Base-by-base conservation (phyloP, 2,329 filamentous ascomycete genomes). In the Ophiostoma triangulosporum region DNA sequence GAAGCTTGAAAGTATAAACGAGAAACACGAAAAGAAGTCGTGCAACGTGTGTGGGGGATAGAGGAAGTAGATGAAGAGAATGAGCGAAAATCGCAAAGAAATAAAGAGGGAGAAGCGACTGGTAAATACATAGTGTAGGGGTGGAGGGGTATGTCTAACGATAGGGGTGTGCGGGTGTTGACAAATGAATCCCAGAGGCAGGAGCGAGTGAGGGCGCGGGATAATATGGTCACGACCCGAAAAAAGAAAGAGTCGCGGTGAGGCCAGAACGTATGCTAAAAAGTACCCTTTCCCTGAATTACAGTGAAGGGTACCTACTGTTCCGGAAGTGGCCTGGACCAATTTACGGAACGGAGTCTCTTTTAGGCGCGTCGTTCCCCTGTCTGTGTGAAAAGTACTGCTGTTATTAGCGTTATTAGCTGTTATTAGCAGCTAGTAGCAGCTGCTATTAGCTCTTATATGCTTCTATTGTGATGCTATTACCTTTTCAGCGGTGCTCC, bases 41-140 rank as follows among this genome's bases (percentile, higher is more conserved):
- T 40, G 53, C 51, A 55, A 54, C 54, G 32, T 52, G 57, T 58
- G 57, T 52, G 58, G 57, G 58, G 56, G 59, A 59, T 54, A 50
- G 59, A 53, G 54, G 58, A 60, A 56, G 56, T 60, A 63, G 57
- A 60, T 61, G 61, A 63, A 62, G 36, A 54, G 54, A 51, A 49
- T 50, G 54, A 52, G 54, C 43, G 50, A 46, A 54, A 55, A 56
- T 56, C 50, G 26, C 43, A 35, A 54, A 54, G 54, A 53, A 52
- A 52, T 54, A n/a, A n/a, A n/a, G 55, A 54, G 54, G 57, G 55
- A 54, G 48, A 38, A 50, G 50, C 52, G 54, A 56, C 57, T 50
- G 49, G 43, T 48, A 32, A 15, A 26, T 43, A 48, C 17, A 17
- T 24, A 22, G 50, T 15, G 43, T 8, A n/a, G 48, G 12, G 27